A percentile compares a stretch with the other conserved stretches of the same genome.
Conservation (phyloP, 2,329 filamentous ascomycete species). For the Capronia epimyces region DNA sequence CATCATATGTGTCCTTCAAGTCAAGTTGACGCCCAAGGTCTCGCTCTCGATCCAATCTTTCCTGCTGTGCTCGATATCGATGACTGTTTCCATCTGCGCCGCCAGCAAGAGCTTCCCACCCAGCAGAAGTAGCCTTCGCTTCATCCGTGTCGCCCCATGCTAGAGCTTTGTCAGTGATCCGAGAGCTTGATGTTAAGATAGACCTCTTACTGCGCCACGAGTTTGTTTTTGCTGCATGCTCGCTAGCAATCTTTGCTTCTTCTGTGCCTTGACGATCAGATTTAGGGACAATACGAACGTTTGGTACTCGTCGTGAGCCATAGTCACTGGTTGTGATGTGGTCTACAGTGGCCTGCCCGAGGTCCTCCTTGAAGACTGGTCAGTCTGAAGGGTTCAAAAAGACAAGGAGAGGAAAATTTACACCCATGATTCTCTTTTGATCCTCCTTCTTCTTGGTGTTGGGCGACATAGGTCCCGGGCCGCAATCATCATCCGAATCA, state of each 20-base stretch:
- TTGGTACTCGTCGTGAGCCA: constrained; percentile 15
- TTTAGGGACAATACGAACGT: constrained; percentile 30
- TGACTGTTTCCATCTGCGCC: constrained; percentile 20
- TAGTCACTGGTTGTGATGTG: constrained; percentile 34
- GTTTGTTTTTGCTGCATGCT: constrained; percentile 29
- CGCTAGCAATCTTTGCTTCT: constrained; percentile 29
- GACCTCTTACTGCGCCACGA: constrained; percentile 35
- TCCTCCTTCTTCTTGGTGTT: constrained; percentile 5
- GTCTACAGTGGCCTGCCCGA: constrained; percentile 37
- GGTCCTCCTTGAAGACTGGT: constrained; percentile 32
- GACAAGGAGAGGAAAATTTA: not conserved
- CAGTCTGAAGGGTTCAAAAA: not conserved
- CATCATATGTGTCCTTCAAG: constrained; percentile 14
- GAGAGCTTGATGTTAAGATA: not conserved
- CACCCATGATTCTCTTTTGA: constrained; percentile 6
- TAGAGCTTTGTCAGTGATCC: constrained; percentile 7
- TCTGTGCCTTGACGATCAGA: constrained; percentile 33
- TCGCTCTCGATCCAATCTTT: constrained; percentile 3
- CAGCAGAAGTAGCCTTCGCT: constrained; percentile 1
- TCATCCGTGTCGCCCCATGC: constrained; percentile 4
- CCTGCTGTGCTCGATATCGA: constrained; percentile 4
- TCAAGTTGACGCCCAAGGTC: constrained; percentile 5
- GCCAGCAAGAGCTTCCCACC: not conserved
- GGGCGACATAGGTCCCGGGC: constrained; percentile 5
- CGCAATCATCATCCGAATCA: not conserved